These are phyloP conservation scores for Pancytospora philotis DNA, from an alignment of 371 early-diverging fungal genomes.

Conservation along the genomic window DNA sequence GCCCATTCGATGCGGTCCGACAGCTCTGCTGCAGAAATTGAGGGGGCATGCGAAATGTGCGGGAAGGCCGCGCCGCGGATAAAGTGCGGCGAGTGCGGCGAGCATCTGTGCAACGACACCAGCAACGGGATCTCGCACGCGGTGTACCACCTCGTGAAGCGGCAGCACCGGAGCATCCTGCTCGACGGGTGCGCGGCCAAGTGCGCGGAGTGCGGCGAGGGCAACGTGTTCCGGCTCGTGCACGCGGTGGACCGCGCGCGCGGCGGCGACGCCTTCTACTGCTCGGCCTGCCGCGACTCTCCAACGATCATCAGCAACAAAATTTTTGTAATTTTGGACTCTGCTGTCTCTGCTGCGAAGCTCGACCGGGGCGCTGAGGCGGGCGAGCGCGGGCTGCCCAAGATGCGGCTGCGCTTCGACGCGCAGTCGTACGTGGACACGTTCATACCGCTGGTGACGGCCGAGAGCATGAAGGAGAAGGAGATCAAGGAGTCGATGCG, in stretches of 20 bases:
- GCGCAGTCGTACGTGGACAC: constrained; percentile 87
- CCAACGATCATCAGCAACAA: constrained; percentile 66
- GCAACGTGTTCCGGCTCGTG: constrained; percentile 83
- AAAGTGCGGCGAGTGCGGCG: constrained; percentile 2
- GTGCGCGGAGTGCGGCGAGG: constrained; percentile 85
- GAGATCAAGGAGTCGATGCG: constrained; percentile 84
- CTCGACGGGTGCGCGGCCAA: constrained; percentile 62
- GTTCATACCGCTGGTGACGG: constrained; percentile 78
- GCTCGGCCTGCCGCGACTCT: constrained; percentile 66
- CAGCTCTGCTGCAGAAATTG: too few relatives aligned
- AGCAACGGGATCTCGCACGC: constrained; percentile 70
- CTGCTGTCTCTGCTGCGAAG: too few relatives aligned
- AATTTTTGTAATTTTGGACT: too few relatives aligned
- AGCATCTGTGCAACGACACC: constrained; percentile 6
- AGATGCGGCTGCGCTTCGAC: constrained; percentile 60
- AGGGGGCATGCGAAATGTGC: too few relatives aligned
- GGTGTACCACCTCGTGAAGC: constrained; percentile 78
- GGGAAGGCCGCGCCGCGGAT: background rate
- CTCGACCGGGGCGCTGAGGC: constrained; percentile 18
- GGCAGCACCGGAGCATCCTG: constrained; percentile 79
- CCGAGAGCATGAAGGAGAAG: constrained; percentile 88
- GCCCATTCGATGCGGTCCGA: too few relatives aligned
- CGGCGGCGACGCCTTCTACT: constrained; percentile 61
- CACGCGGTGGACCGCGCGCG: constrained; percentile 76
- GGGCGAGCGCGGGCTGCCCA: background rate